A percentile compares a stretch with the other conserved stretches of the same genome.
phyloP scores from a whole-genome alignment of 2,329 filamentous ascomycete species.

The Penicillium sp. region DNA sequence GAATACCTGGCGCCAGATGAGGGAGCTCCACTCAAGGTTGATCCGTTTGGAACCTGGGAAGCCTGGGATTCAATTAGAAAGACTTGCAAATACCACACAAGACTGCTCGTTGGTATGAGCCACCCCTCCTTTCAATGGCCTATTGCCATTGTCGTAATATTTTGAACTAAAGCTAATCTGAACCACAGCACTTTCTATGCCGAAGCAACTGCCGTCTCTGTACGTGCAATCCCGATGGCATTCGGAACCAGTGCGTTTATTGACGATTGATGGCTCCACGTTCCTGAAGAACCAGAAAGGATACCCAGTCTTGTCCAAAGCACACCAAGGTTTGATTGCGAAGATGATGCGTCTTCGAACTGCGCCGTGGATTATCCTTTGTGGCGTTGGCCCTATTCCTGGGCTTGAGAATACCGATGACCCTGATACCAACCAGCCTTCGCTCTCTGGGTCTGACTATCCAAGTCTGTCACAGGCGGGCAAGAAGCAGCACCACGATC shows the following conservation, averaged over 20 bases:
- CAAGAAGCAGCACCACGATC: slow-evolving; percentile 54
- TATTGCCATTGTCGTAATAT: neutral
- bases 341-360: slow-evolving; percentile 57
- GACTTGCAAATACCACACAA: slow-evolving; percentile 77
- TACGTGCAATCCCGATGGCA: slow-evolving; percentile 60
- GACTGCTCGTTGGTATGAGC: slow-evolving; percentile 78
- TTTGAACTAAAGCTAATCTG: slow-evolving; percentile 14
- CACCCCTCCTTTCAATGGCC: neutral
- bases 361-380: slow-evolving; percentile 60
- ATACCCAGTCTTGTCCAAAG: slow-evolving; percentile 57
- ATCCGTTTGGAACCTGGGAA: slow-evolving; percentile 83
- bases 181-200: slow-evolving; percentile 54
- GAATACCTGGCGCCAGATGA: slow-evolving; percentile 39
- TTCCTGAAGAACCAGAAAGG: slow-evolving; percentile 60
- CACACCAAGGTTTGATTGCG: slow-evolving; percentile 57
- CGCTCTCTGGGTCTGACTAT: slow-evolving; percentile 46
- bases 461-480: slow-evolving; percentile 68
- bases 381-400: slow-evolving; percentile 56
- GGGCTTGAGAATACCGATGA: slow-evolving; percentile 39
- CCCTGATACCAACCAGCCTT: slow-evolving; percentile 15
- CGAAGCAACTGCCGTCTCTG: slow-evolving; percentile 57
- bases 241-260: slow-evolving; percentile 59
- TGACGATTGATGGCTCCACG: slow-evolving; percentile 52
- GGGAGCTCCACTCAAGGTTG: slow-evolving; percentile 51
- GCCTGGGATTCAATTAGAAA: slow-evolving; percentile 86